Evolutionary conservation across 192 early-diverging fungal species (phyloP), one percentile per base, ranked within the genome.

Genomic region (Gigaspora rosea): DNA sequence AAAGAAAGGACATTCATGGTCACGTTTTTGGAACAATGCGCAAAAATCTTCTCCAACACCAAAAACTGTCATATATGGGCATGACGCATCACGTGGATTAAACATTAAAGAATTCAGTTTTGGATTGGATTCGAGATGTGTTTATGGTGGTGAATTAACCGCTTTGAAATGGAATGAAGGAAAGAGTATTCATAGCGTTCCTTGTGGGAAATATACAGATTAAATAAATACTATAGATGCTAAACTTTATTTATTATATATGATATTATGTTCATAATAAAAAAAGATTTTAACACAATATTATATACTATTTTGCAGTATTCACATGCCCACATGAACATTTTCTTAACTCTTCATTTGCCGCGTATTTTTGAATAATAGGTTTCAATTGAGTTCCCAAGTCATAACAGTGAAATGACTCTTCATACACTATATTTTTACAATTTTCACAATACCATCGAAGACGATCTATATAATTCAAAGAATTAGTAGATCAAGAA

Each of bases 371-470:
- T 68, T 97, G 88, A 82, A 99, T 96, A 8, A 99, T 90, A 41
- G 96, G 96, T 56, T 93, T 94, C 63, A 99, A 80, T 77, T 99
- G 96, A 46, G 83, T 86, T 16, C 95, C 95, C 61, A 99, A 87
- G 80, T 97, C 92, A 22, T 85, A 85, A 80, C 96, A 98, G 78
- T 96, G 85, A 85, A 99, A 99, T 51, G 88, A 85, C 78, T 93
- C 95, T 80, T 96, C 88, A 83, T 96, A 93, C 1, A 99, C 93
- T 59, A 98, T 89, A 36, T 82, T 80, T 50, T 86, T 85, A 82
- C 97, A 99, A 46, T 82, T 36, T 72, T 93, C 88, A 83, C 97
- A 99, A 85, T 99, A 99, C 97, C 97, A 99, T 75, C 94, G 86
- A 79, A 99, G 81, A 0, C 86, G 83, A 87, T 99, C 97, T 92